Evolutionary conservation across 306 rosid genomes (phyloP).

Genomic region (Pyrus bretschneideri): DNA sequence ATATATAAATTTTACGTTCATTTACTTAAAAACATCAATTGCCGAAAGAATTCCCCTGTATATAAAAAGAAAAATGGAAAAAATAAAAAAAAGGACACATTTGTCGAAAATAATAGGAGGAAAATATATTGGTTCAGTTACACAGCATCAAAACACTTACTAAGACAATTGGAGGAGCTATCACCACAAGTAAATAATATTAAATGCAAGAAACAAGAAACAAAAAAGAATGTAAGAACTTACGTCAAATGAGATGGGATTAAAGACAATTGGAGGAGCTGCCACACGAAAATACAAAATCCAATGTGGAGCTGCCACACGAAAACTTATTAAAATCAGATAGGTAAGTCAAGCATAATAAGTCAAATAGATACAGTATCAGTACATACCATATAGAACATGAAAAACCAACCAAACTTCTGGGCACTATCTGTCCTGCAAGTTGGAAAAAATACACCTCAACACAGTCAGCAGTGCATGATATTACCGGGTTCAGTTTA

Average conservation of each 20-base stretch:
- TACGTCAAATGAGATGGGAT: constrained; percentile 41
- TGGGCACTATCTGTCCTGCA: constrained; percentile 97
- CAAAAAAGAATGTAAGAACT: constrained; percentile 22
- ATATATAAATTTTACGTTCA: no score
- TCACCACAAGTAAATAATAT: neutral
- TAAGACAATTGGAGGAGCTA: neutral
- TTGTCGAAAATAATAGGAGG: neutral
- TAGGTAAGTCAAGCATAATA: constrained; percentile 7
- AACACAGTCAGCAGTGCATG: constrained; percentile 9
- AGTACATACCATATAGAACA: constrained; percentile 79
- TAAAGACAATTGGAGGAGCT: constrained; percentile 95
- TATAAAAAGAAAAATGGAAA: neutral
- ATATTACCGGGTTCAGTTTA: neutral
- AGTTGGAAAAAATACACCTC: constrained; percentile 17
- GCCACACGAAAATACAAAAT: constrained; percentile 84
- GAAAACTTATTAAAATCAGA: constrained; percentile 20
- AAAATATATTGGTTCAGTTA: neutral
- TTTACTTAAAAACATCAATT: constrained; percentile 48
- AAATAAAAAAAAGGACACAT: neutral
- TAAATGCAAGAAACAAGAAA: constrained; percentile 1
- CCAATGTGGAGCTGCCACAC: constrained; percentile 71
- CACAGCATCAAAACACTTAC: neutral
- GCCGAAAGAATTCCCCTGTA: constrained; percentile 97
- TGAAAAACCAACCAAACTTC: constrained; percentile 91
- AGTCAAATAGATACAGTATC: neutral